Evolutionary conservation across 192 early-diverging fungal genomes (phyloP), one percentile per base, ranked within the genome.

Genomic region (Hyaloraphidium curvatum): DNA sequence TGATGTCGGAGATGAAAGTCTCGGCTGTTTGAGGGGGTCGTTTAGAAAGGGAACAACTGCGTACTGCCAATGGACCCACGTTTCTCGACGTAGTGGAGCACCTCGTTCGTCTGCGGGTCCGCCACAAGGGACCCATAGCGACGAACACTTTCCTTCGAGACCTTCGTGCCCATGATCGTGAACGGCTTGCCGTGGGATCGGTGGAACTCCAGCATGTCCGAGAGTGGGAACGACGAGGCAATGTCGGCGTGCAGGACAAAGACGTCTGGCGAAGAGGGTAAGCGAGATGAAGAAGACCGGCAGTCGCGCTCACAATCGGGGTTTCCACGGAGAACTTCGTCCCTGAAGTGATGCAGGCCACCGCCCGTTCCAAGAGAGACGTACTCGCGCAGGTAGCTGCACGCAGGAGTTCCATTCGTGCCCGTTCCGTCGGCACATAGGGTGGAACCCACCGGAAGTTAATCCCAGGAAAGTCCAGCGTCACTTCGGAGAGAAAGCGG

Each of bases 231-330:
- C 22, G 81, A 84, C 54, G 83, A 89, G 39, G 87, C 89, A 58
- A 98, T 88, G 65, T 98, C 94, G 25, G 87, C 89, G 67, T 98
- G 89, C 59, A 98, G 70, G 58, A 98, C 91, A 67, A 95, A 95
- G 57, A 98, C 77, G 59, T 85, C 79, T n/a, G n/a, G n/a, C n/a
- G n/a, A n/a, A n/a, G n/a, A n/a, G n/a, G n/a, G n/a, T n/a, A n/a
- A n/a, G n/a, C n/a, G n/a, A n/a, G n/a, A n/a, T n/a, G n/a, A n/a
- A n/a, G n/a, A n/a, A n/a, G n/a, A n/a, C n/a, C n/a, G n/a, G n/a
- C n/a, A n/a, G n/a, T n/a, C n/a, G n/a, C 30, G n/a, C n/a, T n/a
- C n/a, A n/a, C n/a, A 55, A 50, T 90, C 80, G 14, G 91, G 88
- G 57, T 80, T 74, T 31, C 89, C 90, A 31, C 86, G 78, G 58